Base-by-base conservation (phyloP, 805 yeast genomes). In the Millerago galiae region DNA sequence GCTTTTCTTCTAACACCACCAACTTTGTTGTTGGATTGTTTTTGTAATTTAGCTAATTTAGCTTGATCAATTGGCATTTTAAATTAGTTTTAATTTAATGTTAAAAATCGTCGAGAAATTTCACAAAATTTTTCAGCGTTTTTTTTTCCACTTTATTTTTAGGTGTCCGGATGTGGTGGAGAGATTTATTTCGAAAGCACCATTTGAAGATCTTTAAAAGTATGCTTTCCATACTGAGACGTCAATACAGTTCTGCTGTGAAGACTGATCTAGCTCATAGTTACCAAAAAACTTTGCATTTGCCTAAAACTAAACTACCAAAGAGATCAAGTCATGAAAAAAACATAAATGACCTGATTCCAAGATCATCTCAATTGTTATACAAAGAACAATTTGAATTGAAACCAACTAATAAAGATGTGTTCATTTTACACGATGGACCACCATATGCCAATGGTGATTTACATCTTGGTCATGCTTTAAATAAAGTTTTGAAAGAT, bases 401-500 rank as follows among this genome's bases (percentile, higher is more conserved):
- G 12, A 57, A 60, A 11, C 46, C 49, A 6, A 55, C 59, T 1
- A 54, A 55, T 8, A 63, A 67, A 2, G 63, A 75, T 15, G 49
- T 72, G 29, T 91, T 83, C 53, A 72, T 83, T 2, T 65, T 93
- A 1, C 97, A 90, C 53, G 99, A 93, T 63, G 99, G 99, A 0
- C 99, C 99, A 0, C 99, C 99, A 0, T 93, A 91, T 63, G 98
- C 99, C 11, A 93, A 93, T 58, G 99, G 98, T 3, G 88, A 83
- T 48, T 66, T 93, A 17, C 99, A 93, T 60, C 62, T 90, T 38
- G 88, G 98, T 42, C 99, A 93, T 64, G 87, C 98, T 0, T 64
- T 93, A 53, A 93, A 93, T 66, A 91, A 93, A 58, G 75, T 89
- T 16, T 62, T 88, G 42, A 93, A 93, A 60, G 99, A 93, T 61